These are phyloP conservation scores for Arachnopeziza araneosa DNA, from an alignment of 2,329 filamentous ascomycete species.

Conservation along the genomic window DNA sequence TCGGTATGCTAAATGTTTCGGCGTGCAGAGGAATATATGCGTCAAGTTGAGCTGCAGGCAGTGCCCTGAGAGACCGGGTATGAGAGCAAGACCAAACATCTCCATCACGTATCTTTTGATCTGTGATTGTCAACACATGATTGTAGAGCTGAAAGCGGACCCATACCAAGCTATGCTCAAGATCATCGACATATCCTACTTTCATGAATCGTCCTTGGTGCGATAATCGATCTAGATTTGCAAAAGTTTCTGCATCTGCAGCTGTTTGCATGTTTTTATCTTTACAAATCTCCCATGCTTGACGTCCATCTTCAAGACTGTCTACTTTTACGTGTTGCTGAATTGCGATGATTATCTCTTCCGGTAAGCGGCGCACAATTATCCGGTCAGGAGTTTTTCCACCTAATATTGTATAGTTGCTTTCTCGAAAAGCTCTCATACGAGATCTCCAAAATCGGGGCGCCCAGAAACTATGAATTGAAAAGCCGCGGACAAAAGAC, in stretches of 20 bases:
- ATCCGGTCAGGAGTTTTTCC: neutral
- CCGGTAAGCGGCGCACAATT: neutral
- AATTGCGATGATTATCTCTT: neutral
- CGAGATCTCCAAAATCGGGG: neutral
- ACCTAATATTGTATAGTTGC: neutral
- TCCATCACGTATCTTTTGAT: neutral
- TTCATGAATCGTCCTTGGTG: neutral
- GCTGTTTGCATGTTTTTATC: neutral
- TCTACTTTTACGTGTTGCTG: neutral
- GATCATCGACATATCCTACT: neutral
- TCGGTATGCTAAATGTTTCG: neutral
- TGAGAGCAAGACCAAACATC: neutral
- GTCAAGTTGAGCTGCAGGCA: neutral
- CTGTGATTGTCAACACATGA: neutral
- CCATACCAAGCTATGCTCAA: neutral
- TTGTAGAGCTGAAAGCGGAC: neutral
- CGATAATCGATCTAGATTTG: neutral
- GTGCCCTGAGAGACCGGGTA: neutral
- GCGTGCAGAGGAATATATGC: neutral
- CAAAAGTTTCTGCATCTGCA: neutral
- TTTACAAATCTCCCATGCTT: neutral
- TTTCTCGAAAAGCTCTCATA: neutral
- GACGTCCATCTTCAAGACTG: neutral
- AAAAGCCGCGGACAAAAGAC: neutral
- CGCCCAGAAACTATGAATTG: neutral